Base-by-base conservation (phyloP, 2,329 filamentous ascomycete genomes). In the Penicillium corylophilum region DNA sequence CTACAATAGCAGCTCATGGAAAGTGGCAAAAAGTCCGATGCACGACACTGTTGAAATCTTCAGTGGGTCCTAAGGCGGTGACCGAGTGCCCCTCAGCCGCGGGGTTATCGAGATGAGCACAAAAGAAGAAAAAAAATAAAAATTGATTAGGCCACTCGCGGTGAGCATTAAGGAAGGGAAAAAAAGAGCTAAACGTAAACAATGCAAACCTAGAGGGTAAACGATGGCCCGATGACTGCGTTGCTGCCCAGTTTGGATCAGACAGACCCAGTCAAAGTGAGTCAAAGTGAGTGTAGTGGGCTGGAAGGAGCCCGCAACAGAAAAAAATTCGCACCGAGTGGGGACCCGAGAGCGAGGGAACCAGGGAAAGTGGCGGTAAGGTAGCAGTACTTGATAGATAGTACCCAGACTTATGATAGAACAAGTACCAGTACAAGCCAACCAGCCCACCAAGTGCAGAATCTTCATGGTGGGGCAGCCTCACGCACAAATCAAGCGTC, bases 181-280 rank as follows among this genome's bases (percentile, higher is more conserved):
- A 48, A 59, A 45, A 46, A 44, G 22, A 55, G 36, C 24, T 48
- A 35, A 44, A 51, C 35, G 36, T 56, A 51, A 54, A 48, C 46
- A 56, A 50, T 51, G 33, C 49, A 50, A 59, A 52, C 43, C n/a
- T 38, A 47, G 31, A 24, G 31, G 49, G 31, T 26, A 33, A 33
- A 42, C 44, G 38, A 39, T 56, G 47, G 57, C 54, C 52, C 57
- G 57, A 60, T 55, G 50, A 56, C 61, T 70, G 68, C 64, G 66
- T 72, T 70, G 69, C 68, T 72, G 69, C 69, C 69, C 69, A 71
- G 69, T 61, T 53, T 58, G 49, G 39, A 51, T 54, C 50, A 49
- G 40, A 23, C 42, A 31, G 8, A 36, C 36, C 42, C 36, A 45
- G 31, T 28, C 26, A 38, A 15, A 43, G 43, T 20, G 29, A 45